phyloP scores from a whole-genome alignment of 163 green algal species.

The Chloromonas sp. region DNA sequence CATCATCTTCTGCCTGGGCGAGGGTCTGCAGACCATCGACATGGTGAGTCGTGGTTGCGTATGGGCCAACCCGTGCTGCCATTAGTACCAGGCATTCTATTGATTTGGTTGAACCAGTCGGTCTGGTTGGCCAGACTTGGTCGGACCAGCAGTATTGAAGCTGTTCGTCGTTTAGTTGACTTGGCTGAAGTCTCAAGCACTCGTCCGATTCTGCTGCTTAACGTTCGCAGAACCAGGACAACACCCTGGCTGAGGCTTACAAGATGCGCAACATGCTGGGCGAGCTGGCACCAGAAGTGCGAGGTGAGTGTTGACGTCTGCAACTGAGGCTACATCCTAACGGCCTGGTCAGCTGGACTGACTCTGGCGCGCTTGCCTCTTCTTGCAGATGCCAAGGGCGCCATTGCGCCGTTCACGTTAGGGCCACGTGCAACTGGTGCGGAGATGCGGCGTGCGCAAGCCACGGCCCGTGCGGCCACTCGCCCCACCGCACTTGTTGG shows the following conservation, averaged over 20 bases:
- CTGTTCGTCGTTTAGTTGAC: too few species aligned
- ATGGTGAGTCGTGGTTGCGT: neutral
- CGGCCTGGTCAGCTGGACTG: conserved; percentile 63
- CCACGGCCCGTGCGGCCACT: neutral
- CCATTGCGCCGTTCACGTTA: neutral
- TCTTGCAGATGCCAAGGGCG: neutral
- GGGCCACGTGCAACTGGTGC: neutral
- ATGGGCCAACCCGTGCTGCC: neutral
- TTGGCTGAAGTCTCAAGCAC: too few species aligned
- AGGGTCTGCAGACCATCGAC: conserved; percentile 82
- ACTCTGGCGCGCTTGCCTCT: conserved; percentile 16
- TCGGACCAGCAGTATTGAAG: too few species aligned
- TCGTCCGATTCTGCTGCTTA: neutral
- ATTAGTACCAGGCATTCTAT: too few species aligned
- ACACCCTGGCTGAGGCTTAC: conserved; percentile 70
- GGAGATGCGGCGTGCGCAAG: neutral
- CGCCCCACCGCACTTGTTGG: neutral
- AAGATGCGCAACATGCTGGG: conserved; percentile 42
- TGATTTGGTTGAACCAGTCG: too few species aligned
- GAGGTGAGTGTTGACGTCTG: neutral
- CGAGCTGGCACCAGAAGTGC: conserved; percentile 23
- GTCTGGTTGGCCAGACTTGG: too few species aligned
- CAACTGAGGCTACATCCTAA: conserved; percentile 9
- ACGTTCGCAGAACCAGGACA: conserved; percentile 79
- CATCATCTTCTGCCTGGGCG: conserved; percentile 73